Evolutionary conservation across 106 monocot species (phyloP).

Genomic region (Phalaenopsis aphrodite): DNA sequence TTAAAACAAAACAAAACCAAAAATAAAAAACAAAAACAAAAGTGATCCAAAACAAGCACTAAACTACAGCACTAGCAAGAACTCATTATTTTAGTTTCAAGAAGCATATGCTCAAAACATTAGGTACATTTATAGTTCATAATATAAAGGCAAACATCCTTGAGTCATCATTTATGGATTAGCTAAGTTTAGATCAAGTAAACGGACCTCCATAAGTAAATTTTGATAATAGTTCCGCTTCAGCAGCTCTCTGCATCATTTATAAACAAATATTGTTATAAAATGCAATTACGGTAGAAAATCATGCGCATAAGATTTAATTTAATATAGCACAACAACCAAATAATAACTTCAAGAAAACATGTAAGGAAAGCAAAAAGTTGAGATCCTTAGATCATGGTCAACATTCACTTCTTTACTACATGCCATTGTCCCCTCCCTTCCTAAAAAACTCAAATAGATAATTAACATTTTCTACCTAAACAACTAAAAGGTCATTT

Average conservation of each 20-base stretch:
- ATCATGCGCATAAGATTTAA: neutral
- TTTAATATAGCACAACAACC: neutral
- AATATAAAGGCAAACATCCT: neutral
- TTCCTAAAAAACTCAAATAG: neutral
- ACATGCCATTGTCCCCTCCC: neutral
- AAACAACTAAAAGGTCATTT: neutral
- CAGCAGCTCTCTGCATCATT: conserved; percentile 64
- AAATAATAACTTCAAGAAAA: neutral
- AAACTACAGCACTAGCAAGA: neutral
- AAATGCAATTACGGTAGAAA: neutral
- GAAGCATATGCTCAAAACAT: neutral
- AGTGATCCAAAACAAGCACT: too few relatives aligned
- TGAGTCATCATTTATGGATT: neutral
- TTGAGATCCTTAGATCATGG: neutral
- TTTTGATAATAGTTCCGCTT: conserved; percentile 62
- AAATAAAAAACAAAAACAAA: too few relatives aligned
- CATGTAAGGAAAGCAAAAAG: neutral
- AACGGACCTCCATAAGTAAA: conserved; percentile 64
- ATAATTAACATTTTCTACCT: neutral
- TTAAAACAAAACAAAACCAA: too few relatives aligned
- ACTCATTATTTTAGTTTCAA: neutral
- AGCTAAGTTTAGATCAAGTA: neutral
- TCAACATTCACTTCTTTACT: neutral
- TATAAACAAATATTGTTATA: neutral
- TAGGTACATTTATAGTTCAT: neutral